Base-by-base conservation (phyloP, 139 green algal species). In the Volvox reticuliferus region DNA sequence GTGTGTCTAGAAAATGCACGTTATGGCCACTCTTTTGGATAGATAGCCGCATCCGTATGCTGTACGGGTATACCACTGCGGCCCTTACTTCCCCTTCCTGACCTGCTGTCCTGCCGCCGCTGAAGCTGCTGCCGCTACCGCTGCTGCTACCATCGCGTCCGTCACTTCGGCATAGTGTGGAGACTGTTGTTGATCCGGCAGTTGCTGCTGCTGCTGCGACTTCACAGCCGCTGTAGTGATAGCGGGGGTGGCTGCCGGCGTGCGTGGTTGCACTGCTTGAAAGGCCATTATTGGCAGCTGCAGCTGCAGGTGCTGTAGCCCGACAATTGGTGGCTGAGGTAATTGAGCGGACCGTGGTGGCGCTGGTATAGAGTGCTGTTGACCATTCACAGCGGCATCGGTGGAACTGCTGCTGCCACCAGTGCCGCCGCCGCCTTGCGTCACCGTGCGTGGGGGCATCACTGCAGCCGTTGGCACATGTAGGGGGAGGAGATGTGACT, bases 81-180 rank as follows among this genome's bases (percentile, higher is more conserved):
- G 44, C 44, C 44, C 44, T 55, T 55, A 55, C 44, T 55, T 28
- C 65, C 24, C 65, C 65, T 28, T 73, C 0, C 79, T 20, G 69
- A 98, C 93, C 76, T 97, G 89, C 75, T 95, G 88, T 0, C 95
- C 94, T 1, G 96, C 96, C 13, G 95, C 94, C 12, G 96, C 95
- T 3, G 95, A 94, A 0, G 96, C 96, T 0, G 95, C 96, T 16
- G 96, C 94, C 1, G 96, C 96, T 0, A 95, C 96, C 0, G 95
- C 95, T 0, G 96, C 94, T 28, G 95, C 94, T 28, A 97, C 93
- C 0, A 93, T 97, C 17, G 94, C 90, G 22, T 97, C 95, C 12
- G 88, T 94, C 26, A 94, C 93, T 14, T 91, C 87, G 2, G 61
- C 24, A 50, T 79, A 75, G 20, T 69, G 73, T 33, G 62, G 20